These are phyloP conservation scores for Carallia brachiata DNA, from an alignment of 345 rosid species.

Conservation along the genomic window DNA sequence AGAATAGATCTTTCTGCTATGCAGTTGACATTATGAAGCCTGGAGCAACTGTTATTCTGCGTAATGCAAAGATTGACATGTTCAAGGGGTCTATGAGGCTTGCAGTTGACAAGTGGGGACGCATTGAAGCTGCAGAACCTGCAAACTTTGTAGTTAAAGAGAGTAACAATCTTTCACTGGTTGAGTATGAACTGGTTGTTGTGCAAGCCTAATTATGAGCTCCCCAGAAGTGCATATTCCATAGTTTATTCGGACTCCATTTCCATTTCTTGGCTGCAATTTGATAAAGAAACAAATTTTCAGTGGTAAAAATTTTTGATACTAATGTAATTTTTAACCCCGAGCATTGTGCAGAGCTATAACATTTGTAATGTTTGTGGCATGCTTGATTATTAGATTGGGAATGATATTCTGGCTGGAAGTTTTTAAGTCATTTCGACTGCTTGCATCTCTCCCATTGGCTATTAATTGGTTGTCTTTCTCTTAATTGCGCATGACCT, in stretches of 20 bases:
- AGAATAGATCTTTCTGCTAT: background rate
- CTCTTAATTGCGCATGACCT: too few relatives aligned
- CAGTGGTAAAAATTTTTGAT: slow-evolving; percentile 16
- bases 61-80: slow-evolving; percentile 95
- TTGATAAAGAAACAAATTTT: slow-evolving; percentile 16
- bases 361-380: background rate
- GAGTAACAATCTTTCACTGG: slow-evolving; percentile 78
- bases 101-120: slow-evolving; percentile 98
- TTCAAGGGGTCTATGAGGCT: slow-evolving; percentile 97
- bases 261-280: slow-evolving; percentile 20
- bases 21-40: slow-evolving; percentile 75
- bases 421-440: background rate
- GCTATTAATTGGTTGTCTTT: too few relatives aligned
- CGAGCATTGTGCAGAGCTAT: background rate
- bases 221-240: slow-evolving; percentile 32
- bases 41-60: slow-evolving; percentile 66
- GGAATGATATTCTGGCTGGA: background rate
- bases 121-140: slow-evolving; percentile 72
- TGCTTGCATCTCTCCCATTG: background rate
- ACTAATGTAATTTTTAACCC: slow-evolving; percentile 15
- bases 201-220: slow-evolving; percentile 46
- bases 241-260: slow-evolving; percentile 20
- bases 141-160: slow-evolving; percentile 57
- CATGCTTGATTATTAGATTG: background rate
- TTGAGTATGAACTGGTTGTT: slow-evolving; percentile 83